Evolutionary conservation across 2,329 filamentous ascomycete species (phyloP).

Genomic region (Pseudocercospora fuligena): DNA sequence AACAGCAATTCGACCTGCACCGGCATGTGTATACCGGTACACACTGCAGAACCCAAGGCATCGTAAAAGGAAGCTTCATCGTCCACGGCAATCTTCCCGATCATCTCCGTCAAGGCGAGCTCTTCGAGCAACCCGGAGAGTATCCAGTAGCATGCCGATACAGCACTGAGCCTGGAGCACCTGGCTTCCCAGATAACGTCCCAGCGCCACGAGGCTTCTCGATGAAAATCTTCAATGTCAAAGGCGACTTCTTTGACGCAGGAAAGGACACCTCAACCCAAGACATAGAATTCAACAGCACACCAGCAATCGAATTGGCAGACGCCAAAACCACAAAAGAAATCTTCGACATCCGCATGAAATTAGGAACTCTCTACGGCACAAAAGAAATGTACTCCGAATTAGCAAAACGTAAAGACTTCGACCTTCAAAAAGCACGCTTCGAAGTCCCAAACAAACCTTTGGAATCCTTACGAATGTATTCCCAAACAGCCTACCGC

Average conservation of each 20-base stretch:
- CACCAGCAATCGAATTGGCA: conserved; percentile 53
- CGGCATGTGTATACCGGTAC: conserved; percentile 48
- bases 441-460: conserved; percentile 49
- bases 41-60: conserved; percentile 54
- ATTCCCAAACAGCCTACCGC: conserved; percentile 55
- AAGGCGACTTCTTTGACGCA: conserved; percentile 48
- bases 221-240: conserved; percentile 58
- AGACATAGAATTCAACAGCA: conserved; percentile 57
- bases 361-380: conserved; percentile 40
- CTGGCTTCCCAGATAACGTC: conserved; percentile 48
- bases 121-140: conserved; percentile 38
- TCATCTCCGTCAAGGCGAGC: conserved; percentile 51
- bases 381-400: conserved; percentile 49
- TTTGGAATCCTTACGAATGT: conserved; percentile 46
- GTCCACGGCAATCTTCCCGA: conserved; percentile 49
- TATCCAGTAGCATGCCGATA: conserved; percentile 46
- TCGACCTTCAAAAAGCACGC: conserved; percentile 46
- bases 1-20: conserved; percentile 50
- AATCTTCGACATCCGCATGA: conserved; percentile 49
- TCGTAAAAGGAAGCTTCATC: conserved; percentile 54
- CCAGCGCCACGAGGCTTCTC: conserved; percentile 54
- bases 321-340: conserved; percentile 53
- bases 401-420: conserved; percentile 46
- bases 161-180: conserved; percentile 40
- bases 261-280: conserved; percentile 46